These are phyloP conservation scores for Hawksworthiomyces lignivorus DNA, from an alignment of 2,329 filamentous ascomycete genomes.

Conservation along the genomic window DNA sequence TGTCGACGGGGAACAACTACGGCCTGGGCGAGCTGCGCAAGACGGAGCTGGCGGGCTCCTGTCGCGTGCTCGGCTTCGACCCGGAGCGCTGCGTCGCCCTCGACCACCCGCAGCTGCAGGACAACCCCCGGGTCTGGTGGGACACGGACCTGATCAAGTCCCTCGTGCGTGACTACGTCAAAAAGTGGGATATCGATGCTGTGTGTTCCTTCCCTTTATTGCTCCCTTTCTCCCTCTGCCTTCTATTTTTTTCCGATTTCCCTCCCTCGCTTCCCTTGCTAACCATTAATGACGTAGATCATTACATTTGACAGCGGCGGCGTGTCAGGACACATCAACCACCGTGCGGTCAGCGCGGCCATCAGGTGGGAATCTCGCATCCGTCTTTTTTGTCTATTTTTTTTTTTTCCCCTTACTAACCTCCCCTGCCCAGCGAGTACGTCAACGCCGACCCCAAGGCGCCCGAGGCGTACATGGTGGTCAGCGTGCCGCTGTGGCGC, in stretches of 20 bases:
- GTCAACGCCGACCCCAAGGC: not conserved
- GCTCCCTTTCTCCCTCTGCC: not conserved
- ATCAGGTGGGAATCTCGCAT: not conserved
- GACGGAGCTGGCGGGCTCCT: constrained; percentile 1
- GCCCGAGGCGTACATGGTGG: constrained; percentile 7
- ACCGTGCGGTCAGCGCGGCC: constrained; percentile 7
- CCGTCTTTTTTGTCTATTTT: too few relatives aligned
- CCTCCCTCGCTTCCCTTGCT: too few relatives aligned
- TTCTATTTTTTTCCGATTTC: not conserved
- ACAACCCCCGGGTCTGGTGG: constrained; percentile 4
- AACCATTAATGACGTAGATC: too few relatives aligned
- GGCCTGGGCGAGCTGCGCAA: constrained; percentile 5
- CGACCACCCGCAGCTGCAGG: constrained; percentile 3
- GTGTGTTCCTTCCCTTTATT: not conserved
- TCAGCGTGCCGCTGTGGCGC: constrained; percentile 4
- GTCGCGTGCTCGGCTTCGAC: constrained; percentile 2
- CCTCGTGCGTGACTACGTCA: constrained; percentile 3
- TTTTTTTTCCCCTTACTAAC: too few relatives aligned
- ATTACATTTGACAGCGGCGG: constrained; percentile 5
- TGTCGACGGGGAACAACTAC: constrained; percentile 6
- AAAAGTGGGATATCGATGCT: constrained; percentile 5
- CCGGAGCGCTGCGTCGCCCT: constrained; percentile 3
- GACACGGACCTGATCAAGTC: constrained; percentile 2
- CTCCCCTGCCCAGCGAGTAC: not conserved
- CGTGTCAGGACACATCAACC: constrained; percentile 7